Evolutionary conservation across 768 basidiomycete genomes (phyloP), one percentile per base, ranked within the genome.

Genomic region (Termitomyces bulborhizus): DNA sequence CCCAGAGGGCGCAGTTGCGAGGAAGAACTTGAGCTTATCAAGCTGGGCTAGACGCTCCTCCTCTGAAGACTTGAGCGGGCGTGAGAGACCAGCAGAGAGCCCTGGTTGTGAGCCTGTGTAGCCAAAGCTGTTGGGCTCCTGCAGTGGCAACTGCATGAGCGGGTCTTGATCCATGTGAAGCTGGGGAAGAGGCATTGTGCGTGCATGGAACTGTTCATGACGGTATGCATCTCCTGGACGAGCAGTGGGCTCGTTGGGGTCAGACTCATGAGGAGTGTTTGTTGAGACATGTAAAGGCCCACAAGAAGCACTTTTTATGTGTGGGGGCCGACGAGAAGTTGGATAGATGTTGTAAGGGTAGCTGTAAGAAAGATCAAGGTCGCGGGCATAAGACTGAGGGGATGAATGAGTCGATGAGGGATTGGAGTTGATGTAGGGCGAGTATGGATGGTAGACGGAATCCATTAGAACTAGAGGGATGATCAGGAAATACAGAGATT

Each of bases 21-120:
- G 83, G 71, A 94, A 94, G 72, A 85, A 88, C 72, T 93, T 93
- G 69, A 94, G 87, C 21, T 83, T 71, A 62, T 94, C 90, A 21
- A 94, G 79, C 60, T 87, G 78, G n/a, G 81, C 80, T 41, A 93
- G 74, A 26, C 81, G 77, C 21, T 88, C 86, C 54, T 84, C 82
- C 67, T 92, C 89, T 48, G 79, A 72, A 1, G 77, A 65, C 6
- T 78, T 82, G 46, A 91, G 77, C 0, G 84, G 76, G n/a, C 86
- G 73, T 18, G 76, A 74, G 18, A 85, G 76, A 13, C 76, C 77
- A 15, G 66, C 62, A 12, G 72, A 66, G n/a, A 76, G 65, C 13
- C 69, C 70, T 0, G 70, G 69, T 0, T 69, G 67, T 9, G 62
- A 62, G 24, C 51, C 55, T 21, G 60, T 61, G 46, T 52, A 65